Evolutionary conservation across 176 grass and related monocot genomes (phyloP), one percentile per base, ranked within the genome.

Genomic region (Hyparrhenia diplandra): DNA sequence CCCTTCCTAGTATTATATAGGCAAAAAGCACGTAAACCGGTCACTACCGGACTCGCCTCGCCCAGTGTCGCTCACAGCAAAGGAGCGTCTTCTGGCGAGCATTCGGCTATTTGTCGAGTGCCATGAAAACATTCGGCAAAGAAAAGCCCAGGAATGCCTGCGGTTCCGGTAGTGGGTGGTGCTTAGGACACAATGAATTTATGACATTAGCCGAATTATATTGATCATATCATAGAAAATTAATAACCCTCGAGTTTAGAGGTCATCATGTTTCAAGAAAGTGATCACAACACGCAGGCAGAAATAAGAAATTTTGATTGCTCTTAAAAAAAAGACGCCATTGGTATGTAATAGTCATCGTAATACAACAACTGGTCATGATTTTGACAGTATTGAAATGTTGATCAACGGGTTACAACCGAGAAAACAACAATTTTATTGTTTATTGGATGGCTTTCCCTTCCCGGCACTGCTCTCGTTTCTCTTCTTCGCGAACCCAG

Each of bases 401-500:
- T 61, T 25, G 31, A 3, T 47, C 60, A 1, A 77, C n/a, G 57
- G 59, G 35, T 60, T 39, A 27, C 37, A 28, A 13, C 59, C n/a
- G 21, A 43, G 60, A 76, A 55, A 41, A 57, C 52, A 68, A 30
- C 14, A 54, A 24, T 64, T 72, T 11, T 90, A 75, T 78, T 78
- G 34, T 39, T 74, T 73, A 41, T 74, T 65, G 8, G 14, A 66
- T 71, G 83, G 25, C 70, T 71, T 76, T n/a, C 83, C 88, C 84
- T 92, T 97, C 40, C 64, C 10, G 0, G 42, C 6, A 42, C 69
- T 84, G 79, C 30, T 87, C 51, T 82, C 92, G 2, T 69, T 83
- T 11, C 77, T 84, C 67, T 85, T 95, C 76, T 99, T 93, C 58
- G 77, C 73, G 69, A 95, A 91, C 62, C 93, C 88, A 70, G 75